Percentiles rank a stretch among this genome's conserved stretches.
Evolutionary conservation across 2,329 filamentous ascomycete genomes (phyloP).

Genomic region (Hymenoscyphus infarciens): DNA sequence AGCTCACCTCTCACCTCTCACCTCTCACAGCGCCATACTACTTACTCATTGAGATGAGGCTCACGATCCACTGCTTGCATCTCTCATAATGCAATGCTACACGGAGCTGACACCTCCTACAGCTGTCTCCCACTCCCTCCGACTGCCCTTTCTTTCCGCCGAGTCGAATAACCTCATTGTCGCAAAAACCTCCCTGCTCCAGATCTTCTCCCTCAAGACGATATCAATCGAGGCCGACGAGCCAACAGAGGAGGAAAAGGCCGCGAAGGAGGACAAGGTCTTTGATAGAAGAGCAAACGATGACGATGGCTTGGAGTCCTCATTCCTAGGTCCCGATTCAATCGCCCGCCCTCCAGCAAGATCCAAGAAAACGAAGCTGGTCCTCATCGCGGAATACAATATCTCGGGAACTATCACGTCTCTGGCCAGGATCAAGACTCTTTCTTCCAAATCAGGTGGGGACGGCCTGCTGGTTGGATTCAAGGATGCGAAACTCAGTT

Average conservation of each 20-base stretch:
- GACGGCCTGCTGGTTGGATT: slow-evolving; percentile 81
- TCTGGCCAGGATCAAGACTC: slow-evolving; percentile 71
- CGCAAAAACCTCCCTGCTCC: slow-evolving; percentile 87
- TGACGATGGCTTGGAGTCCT: slow-evolving; percentile 62
- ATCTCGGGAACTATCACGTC: slow-evolving; percentile 83
- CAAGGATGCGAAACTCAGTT: slow-evolving; percentile 86
- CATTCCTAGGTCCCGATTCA: slow-evolving; percentile 61
- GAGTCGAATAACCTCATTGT: slow-evolving; percentile 81
- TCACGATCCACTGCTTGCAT: slow-evolving; percentile 9
- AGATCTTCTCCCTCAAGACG: slow-evolving; percentile 76
- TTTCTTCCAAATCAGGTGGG: slow-evolving; percentile 71
- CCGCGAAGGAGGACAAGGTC: slow-evolving; percentile 43
- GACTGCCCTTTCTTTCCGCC: slow-evolving; percentile 71
- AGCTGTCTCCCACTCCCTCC: slow-evolving; percentile 85
- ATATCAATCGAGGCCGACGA: slow-evolving; percentile 57
- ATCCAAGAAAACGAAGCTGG: slow-evolving; percentile 68
- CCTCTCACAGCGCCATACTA: not conserved
- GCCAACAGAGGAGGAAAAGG: slow-evolving; percentile 23
- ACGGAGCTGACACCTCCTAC: slow-evolving; percentile 92
- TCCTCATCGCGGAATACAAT: slow-evolving; percentile 79
- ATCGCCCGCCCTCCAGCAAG: slow-evolving; percentile 60
- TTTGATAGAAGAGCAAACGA: slow-evolving; percentile 51
- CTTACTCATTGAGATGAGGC: slow-evolving; percentile 16
- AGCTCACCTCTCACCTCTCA: not conserved
- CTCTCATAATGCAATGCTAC: slow-evolving; percentile 82